Base-by-base conservation (phyloP, 2,329 filamentous ascomycete genomes). In the Stachybotrys echinatus region DNA sequence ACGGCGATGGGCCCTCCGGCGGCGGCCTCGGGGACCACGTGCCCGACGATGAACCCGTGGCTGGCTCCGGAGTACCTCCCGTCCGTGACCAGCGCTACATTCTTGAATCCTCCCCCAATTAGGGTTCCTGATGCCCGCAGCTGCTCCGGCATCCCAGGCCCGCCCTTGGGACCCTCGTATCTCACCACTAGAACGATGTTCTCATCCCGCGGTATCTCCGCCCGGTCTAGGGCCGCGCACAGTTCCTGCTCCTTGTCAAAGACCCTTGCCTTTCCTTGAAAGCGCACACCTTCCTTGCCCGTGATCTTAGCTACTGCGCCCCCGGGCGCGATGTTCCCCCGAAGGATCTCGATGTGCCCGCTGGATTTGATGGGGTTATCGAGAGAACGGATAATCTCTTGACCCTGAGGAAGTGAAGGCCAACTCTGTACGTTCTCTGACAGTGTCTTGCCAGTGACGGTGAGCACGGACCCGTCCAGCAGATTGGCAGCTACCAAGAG, bases 261-360 rank as follows among this genome's bases (percentile, higher is more conserved):
- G 43, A 95, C 89, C 18, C 84, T 79, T 1, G 90, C 92, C 55
- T 83, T 83, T 45, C 92, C 92, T 0, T 78, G 85, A 69, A 97
- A 97, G 12, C 72, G 75, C 6, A 91, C 78, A 3, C 92, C 92
- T 68, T 97, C 92, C 67, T 96, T 96, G 34, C 92, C 92, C 0
- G 92, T 96, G 68, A 97, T 96, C 70, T 97, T 97, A 52, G 91
- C 92, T 2, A 97, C 92, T 1, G 92, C 88, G 31, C 92, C 92
- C 12, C 84, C 87, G 1, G 92, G 92, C 3, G 92, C 89, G 23
- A 96, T 79, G 66, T 95, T 96, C 18, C 92, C 92, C 52, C 82
- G 81, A 4, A 97, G 79, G 52, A 97, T 88, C 67, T 92, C 90
- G 52, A 97, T 80, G 67, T 97, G 92, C 40, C 92, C 92, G 0